A percentile compares a stretch with the other conserved stretches of the same genome.
phyloP scores from a whole-genome alignment of 495 filamentous ascomycete genomes.

The Talaromyces wortmannii region DNA sequence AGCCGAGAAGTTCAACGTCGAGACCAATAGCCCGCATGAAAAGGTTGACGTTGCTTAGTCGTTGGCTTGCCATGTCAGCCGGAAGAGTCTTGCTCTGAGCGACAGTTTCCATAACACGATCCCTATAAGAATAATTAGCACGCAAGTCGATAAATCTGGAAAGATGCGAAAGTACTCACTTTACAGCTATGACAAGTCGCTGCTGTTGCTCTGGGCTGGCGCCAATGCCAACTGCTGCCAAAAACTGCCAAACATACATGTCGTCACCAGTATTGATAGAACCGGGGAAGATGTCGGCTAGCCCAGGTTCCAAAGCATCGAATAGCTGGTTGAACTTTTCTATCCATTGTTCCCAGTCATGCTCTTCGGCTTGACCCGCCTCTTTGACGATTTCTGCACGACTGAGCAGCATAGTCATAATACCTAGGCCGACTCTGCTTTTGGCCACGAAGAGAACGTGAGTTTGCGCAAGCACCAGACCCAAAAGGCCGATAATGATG shows the following conservation, averaged over 20 bases:
- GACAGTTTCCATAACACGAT: slow-evolving; percentile 95
- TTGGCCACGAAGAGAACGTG: slow-evolving; percentile 73
- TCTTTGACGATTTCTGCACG: slow-evolving; percentile 91
- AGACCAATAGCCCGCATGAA: slow-evolving; percentile 98
- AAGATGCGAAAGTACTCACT: slow-evolving; percentile 42
- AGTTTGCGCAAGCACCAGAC: slow-evolving; percentile 72
- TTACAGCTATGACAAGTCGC: slow-evolving; percentile 86
- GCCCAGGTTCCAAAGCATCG: slow-evolving; percentile 72
- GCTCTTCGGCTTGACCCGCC: slow-evolving; percentile 56
- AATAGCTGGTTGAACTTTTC: slow-evolving; percentile 80
- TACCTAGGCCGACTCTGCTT: slow-evolving; percentile 77
- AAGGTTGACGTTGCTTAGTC: slow-evolving; percentile 87
- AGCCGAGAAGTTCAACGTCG: slow-evolving; percentile 90
- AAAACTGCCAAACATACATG: slow-evolving; percentile 95
- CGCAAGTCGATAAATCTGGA: neutral
- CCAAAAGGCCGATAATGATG: slow-evolving; percentile 82
- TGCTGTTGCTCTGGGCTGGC: slow-evolving; percentile 92
- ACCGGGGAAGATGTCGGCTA: slow-evolving; percentile 80
- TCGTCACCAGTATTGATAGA: slow-evolving; percentile 78
- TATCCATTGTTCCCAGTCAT: slow-evolving; percentile 78
- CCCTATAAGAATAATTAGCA: slow-evolving; percentile 38
- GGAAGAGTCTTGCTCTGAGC: slow-evolving; percentile 81
- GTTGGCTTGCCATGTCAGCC: slow-evolving; percentile 69
- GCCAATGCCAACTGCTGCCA: slow-evolving; percentile 88
- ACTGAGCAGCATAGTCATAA: slow-evolving; percentile 91